Conservation (phyloP, 495 filamentous ascomycete species). For the Parmelia sp. region DNA sequence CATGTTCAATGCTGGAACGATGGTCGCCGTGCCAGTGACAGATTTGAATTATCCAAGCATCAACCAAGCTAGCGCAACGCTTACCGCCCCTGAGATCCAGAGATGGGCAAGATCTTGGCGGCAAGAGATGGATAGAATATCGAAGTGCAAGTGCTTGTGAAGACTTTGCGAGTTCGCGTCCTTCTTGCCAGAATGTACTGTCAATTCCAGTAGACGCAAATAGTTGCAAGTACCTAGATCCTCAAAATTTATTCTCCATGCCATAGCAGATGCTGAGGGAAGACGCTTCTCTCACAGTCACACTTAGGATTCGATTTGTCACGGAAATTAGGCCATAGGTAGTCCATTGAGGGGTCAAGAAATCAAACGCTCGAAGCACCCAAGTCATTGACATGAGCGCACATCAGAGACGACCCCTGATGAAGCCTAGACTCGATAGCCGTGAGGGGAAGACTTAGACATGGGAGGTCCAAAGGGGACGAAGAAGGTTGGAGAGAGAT, state of each 20-base stretch:
- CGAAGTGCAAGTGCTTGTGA: background rate
- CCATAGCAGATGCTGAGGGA: background rate
- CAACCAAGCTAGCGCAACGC: background rate
- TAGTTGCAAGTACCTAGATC: no score
- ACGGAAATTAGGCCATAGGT: background rate
- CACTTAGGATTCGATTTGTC: background rate
- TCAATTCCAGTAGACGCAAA: no score
- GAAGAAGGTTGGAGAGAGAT: background rate
- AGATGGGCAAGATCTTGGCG: background rate
- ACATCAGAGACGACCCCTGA: background rate
- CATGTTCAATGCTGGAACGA: background rate
- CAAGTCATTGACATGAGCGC: background rate
- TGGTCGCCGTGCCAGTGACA: background rate
- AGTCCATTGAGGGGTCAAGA: background rate
- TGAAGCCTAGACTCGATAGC: constrained; percentile 1
- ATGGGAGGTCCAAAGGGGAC: background rate
- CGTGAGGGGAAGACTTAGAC: background rate
- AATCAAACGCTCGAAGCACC: background rate
- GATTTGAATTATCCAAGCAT: background rate
- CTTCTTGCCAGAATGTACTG: background rate
- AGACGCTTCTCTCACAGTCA: background rate
- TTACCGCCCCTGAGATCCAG: constrained; percentile 2
- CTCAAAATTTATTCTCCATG: background rate
- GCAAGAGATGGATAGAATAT: background rate
- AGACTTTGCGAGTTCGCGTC: background rate